These are phyloP conservation scores for Xylariales sp. DNA, from an alignment of 2,329 filamentous ascomycete genomes.

Conservation along the genomic window DNA sequence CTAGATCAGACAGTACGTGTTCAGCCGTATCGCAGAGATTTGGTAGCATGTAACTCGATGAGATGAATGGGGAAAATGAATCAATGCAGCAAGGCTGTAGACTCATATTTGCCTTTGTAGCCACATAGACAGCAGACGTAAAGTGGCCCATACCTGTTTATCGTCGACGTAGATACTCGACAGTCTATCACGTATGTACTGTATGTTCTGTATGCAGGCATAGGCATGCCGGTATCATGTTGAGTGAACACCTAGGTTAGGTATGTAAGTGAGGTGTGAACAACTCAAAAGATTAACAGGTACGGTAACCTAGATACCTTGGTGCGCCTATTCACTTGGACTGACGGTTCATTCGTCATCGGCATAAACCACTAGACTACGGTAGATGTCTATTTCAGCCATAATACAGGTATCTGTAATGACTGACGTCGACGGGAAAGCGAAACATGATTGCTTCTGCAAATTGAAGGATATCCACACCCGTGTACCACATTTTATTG, in stretches of 20 bases:
- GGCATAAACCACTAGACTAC: not conserved
- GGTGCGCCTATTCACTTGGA: not conserved
- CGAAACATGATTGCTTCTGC: slow-evolving; percentile 17
- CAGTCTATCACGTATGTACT: no score
- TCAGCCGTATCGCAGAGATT: not conserved
- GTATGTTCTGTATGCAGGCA: no score
- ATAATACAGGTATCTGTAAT: not conserved
- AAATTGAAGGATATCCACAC: not conserved
- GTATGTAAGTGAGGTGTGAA: no score
- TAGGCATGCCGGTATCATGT: no score
- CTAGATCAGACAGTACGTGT: slow-evolving; percentile 15
- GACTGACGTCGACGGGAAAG: not conserved
- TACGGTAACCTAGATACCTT: no score
- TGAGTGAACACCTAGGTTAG: no score
- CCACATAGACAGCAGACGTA: no score
- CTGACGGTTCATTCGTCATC: not conserved
- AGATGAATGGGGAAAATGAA: not conserved
- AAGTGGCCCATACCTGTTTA: no score
- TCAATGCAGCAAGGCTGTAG: no score
- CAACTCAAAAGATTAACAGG: no score
- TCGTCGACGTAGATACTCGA: no score
- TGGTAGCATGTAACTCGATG: not conserved
- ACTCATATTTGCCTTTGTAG: no score
- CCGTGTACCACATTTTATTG: slow-evolving; percentile 10
- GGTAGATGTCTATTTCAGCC: not conserved